Conservation (phyloP, 345 rosid species). For the Arabidopsis suecica region DNA sequence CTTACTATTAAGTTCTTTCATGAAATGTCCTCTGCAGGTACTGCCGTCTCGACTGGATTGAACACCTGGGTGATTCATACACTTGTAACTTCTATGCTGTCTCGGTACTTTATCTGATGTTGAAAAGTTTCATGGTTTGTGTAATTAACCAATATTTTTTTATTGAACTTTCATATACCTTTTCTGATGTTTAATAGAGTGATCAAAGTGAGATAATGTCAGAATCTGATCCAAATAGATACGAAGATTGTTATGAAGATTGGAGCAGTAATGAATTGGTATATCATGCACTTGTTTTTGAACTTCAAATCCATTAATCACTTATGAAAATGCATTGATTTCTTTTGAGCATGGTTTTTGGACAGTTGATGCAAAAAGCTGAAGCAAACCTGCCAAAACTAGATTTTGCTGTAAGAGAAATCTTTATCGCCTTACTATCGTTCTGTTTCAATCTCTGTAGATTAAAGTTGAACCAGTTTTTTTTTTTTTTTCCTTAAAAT, state of each 20-base stretch:
- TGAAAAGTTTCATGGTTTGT: not conserved
- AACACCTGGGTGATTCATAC: constrained; percentile 8
- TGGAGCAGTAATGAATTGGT: constrained; percentile 36
- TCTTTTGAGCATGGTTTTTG: constrained; percentile 12
- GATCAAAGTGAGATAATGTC: not conserved
- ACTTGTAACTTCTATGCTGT: constrained; percentile 3
- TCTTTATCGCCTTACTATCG: constrained; percentile 26
- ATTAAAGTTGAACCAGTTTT: not conserved
- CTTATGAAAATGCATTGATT: constrained; percentile 1
- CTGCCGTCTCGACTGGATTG: constrained; percentile 29
- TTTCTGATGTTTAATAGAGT: constrained; percentile 34
- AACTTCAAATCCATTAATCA: constrained; percentile 5
- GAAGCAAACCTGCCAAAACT: constrained; percentile 5
- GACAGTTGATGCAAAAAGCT: constrained; percentile 27
- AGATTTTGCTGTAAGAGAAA: constrained; percentile 26
- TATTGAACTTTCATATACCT: not conserved
- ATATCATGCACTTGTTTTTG: constrained; percentile 2
- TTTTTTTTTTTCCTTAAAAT: too few relatives aligned
- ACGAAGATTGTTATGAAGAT: constrained; percentile 11
- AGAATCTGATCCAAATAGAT: constrained; percentile 20
- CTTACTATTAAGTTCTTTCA: not conserved
- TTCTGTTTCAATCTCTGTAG: constrained; percentile 9
- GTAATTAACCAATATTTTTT: not conserved
- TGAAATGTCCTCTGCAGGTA: constrained; percentile 9
- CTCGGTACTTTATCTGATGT: constrained; percentile 16